phyloP scores from a whole-genome alignment of 179 eudicot species.

The Nepenthes alata region DNA sequence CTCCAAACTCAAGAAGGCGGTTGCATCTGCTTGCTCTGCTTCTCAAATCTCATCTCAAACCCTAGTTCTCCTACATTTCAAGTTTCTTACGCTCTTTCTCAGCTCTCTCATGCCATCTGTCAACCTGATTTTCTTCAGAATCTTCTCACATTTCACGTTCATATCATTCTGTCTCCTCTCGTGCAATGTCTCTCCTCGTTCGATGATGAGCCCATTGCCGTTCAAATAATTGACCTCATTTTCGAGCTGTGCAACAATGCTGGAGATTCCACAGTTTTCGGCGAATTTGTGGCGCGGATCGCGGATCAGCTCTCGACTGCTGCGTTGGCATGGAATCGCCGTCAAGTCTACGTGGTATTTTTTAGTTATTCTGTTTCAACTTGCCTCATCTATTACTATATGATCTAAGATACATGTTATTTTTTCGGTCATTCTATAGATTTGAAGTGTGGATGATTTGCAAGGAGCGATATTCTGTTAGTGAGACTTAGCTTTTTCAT shows the following conservation, averaged over 20 bases:
- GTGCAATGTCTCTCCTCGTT: conserved; percentile 32
- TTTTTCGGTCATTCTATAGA: too few species aligned
- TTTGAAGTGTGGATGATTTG: too few species aligned
- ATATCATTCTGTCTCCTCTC: conserved; percentile 64
- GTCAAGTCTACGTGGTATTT: conserved; percentile 55
- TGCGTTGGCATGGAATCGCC: conserved; percentile 44
- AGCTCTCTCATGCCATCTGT: conserved; percentile 55
- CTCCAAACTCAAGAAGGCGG: conserved; percentile 56
- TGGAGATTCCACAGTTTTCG: conserved; percentile 26
- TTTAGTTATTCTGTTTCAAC: background rate
- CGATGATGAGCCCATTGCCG: conserved; percentile 56
- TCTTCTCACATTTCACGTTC: conserved; percentile 50
- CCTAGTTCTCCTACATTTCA: conserved; percentile 57
- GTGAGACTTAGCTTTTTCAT: too few species aligned
- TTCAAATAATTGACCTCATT: conserved; percentile 38
- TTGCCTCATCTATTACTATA: background rate
- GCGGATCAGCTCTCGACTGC: conserved; percentile 26
- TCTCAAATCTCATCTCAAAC: conserved; percentile 65
- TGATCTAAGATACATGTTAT: too few species aligned
- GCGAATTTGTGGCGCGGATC: conserved; percentile 48
- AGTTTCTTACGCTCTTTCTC: conserved; percentile 77
- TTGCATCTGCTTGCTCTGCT: conserved; percentile 61
- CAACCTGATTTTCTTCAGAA: conserved; percentile 39
- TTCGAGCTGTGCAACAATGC: conserved; percentile 20
- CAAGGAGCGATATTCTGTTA: too few species aligned